Evolutionary conservation across 1,284 basidiomycete species (phyloP), one percentile per base, ranked within the genome.

Genomic region (Leccinum fallax): DNA sequence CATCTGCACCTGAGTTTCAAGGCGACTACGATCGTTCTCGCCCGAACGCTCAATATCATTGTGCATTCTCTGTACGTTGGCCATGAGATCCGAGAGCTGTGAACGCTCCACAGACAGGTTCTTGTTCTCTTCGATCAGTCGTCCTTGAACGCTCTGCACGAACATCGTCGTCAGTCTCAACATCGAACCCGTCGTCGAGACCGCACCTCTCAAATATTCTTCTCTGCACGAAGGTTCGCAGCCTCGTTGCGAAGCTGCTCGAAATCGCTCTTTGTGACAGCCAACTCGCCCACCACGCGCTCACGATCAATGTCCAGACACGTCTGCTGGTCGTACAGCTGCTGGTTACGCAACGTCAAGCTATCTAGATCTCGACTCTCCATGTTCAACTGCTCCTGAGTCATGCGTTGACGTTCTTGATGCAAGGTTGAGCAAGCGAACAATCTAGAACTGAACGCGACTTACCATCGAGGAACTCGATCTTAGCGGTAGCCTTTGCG

Each of bases 191-290:
- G 40, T 10, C n/a, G n/a, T 43, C 40, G 40, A 34, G 24, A 34
- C 16, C 87, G 56, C 58, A 92, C 93, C 87, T 93, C 92, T 90
- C 91, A 94, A 51, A 95, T 91, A 70, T 89, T 90, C 80, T 94
- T 95, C 82, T 98, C 96, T 0, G 94, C 94, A 32, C 90, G 86
- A 34, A 97, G 83, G 69, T 92, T 94, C 1, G 93, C 90, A 63
- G 84, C 85, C 70, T 97, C 95, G 66, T 92, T 94, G 7, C 93
- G 86, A 43, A 94, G 78, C 61, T 90, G 87, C 63, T 95, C 92
- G 28, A 89, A 75, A 13, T 81, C 80, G 36, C 81, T 78, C 61
- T 84, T 85, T 2, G 86, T 80, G 21, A 80, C 75, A 43, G 84
- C 75, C 11, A 92, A 76, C 58, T 92, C 89, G 61, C 92, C 89